These are phyloP conservation scores for Knufia fluminis DNA, from an alignment of 2,329 filamentous ascomycete species.

Conservation along the genomic window DNA sequence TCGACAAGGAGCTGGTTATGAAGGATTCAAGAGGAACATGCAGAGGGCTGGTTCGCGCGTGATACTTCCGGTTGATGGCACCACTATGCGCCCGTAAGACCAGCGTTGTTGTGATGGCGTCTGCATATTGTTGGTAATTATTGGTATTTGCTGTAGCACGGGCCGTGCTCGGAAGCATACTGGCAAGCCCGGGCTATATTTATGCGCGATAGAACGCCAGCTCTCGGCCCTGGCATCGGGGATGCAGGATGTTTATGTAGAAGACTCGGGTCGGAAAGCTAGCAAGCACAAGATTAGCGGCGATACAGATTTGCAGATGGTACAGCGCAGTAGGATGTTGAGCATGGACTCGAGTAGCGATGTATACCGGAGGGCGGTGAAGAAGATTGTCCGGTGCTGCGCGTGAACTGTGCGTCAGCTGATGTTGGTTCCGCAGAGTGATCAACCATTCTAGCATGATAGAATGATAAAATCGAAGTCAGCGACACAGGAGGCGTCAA, in stretches of 20 bases:
- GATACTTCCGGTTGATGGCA: too few species aligned
- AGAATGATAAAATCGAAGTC: background rate
- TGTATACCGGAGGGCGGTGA: background rate
- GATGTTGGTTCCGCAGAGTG: background rate
- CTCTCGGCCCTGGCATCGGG: background rate
- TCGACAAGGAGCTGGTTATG: too few species aligned
- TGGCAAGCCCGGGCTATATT: too few species aligned
- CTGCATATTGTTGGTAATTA: too few species aligned
- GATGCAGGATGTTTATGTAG: background rate
- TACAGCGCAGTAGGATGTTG: background rate
- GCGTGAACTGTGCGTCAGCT: slow-evolving; percentile 6
- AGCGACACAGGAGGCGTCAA: slow-evolving; percentile 3
- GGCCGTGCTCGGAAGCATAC: too few species aligned
- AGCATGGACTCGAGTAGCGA: background rate
- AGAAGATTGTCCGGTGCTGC: background rate
- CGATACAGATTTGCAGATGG: background rate
- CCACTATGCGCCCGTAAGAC: too few species aligned
- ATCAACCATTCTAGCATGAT: background rate
- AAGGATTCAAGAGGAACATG: too few species aligned
- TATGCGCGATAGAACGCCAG: background rate
- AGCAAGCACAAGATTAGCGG: background rate
- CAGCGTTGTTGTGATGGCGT: too few species aligned
- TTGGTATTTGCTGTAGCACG: too few species aligned
- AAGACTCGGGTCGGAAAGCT: background rate
- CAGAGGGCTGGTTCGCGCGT: too few species aligned